phyloP scores from a whole-genome alignment of 768 basidiomycete species.

The Cystofilobasidium macerans region DNA sequence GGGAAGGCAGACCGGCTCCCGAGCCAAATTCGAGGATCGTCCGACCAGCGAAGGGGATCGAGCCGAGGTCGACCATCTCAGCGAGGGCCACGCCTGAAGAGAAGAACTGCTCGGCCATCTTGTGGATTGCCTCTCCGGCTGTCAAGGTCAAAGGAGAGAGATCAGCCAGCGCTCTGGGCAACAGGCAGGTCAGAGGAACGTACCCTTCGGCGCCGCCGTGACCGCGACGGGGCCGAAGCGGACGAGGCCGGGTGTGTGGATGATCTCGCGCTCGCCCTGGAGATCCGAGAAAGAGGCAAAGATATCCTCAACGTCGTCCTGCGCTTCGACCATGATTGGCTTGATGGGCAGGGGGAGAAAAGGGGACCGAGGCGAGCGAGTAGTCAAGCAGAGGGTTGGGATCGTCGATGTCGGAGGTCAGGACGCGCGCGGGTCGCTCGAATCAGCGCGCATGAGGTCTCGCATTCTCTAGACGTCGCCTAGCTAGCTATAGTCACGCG shows the following conservation, averaged over 20 bases:
- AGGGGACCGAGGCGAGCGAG: neutral
- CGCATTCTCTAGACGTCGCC: no score
- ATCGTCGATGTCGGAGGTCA: no score
- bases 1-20: conserved; percentile 2
- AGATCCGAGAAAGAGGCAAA: conserved; percentile 7
- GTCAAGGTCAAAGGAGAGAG: neutral
- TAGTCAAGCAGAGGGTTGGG: no score
- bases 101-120: conserved; percentile 20
- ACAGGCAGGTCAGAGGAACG: neutral
- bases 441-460: no score
- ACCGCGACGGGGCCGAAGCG: neutral
- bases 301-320: conserved; percentile 9
- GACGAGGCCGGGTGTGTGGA: conserved; percentile 5
- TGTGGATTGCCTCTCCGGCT: neutral
- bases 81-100: conserved; percentile 2
- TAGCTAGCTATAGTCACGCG: no score
- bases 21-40: conserved; percentile 11
- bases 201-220: neutral
- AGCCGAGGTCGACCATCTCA: conserved; percentile 8
- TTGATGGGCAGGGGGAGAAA: neutral
- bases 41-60: neutral
- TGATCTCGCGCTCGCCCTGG: neutral
- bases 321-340: neutral
- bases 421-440: no score
- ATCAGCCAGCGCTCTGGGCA: neutral